Evolutionary conservation across 805 yeast species (phyloP), one percentile per base, ranked within the genome.

Genomic region (Ogataea chonburiensis): DNA sequence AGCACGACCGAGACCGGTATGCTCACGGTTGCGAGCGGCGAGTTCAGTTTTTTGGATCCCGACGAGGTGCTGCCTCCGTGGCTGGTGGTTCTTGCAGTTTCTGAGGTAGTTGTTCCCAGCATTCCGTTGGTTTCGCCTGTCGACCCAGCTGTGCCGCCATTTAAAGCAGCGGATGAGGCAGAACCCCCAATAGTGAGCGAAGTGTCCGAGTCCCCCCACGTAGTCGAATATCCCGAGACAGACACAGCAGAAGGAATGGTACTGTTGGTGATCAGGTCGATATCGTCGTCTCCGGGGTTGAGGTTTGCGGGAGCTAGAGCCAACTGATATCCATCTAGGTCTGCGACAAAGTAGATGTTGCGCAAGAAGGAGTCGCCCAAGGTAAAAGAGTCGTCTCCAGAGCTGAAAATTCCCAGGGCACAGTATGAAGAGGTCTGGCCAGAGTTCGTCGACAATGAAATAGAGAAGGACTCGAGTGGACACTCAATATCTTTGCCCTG

Each of bases 331-430:
- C 63, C 58, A 21, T 70, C 78, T 30, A 77, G 52, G 54, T 79
- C 81, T 40, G 67, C 79, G 29, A 76, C 81, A 24, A 70, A 65
- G 47, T 77, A 77, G 1, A 73, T 75, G 18, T 68, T 55, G 41
- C 72, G 63, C 38, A 79, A 52, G 55, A 79, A 72, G 5, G 71
- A 60, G 52, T 76, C 81, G 31, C 84, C 84, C 12, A 76, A 54
- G 6, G 70, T 66, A 38, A 64, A 58, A 2, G 59, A 40, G 17
- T 61, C 62, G 36, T 58, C 62, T 21, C 59, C 63, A 7, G 56
- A 49, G 5, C 54, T 44, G 17, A 61, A 43, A 4, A 75, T 40
- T 5, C 73, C 78, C 24, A 76, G 46, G 5, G 66, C 70, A 60
- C 81, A 77, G 16, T 61, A 52, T 3, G 52, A 46, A 1, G 60